phyloP scores from a whole-genome alignment of 352 stramenopile species.

The Phytophthora multivora region DNA sequence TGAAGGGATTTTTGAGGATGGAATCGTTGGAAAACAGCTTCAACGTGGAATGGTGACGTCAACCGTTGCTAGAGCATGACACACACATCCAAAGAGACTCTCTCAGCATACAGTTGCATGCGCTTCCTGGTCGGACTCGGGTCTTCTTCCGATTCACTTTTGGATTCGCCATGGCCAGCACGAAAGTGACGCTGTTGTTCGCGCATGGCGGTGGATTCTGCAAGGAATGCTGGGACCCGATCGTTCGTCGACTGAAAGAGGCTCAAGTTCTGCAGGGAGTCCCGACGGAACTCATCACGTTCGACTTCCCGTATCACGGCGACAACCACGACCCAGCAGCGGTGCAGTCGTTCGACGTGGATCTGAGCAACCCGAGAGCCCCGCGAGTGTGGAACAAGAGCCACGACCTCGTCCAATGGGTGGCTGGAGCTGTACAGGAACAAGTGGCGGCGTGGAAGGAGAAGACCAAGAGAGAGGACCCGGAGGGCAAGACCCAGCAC shows the following conservation, averaged over 20 bases:
- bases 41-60: conserved; percentile 32
- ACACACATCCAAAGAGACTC: not conserved
- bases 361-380: conserved; percentile 31
- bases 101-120: conserved; percentile 17
- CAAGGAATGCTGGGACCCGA: conserved; percentile 55
- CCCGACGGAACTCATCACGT: conserved; percentile 36
- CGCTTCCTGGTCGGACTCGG: not conserved
- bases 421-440: conserved; percentile 24
- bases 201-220: conserved; percentile 49
- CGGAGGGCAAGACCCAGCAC: conserved; percentile 8
- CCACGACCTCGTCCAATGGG: conserved; percentile 31
- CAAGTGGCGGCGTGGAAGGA: conserved; percentile 36
- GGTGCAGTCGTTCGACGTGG: conserved; percentile 25
- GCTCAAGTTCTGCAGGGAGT: conserved; percentile 30
- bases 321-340: conserved; percentile 28
- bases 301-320: conserved; percentile 54
- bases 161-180: conserved; percentile 15
- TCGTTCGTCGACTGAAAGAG: conserved; percentile 35
- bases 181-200: conserved; percentile 50
- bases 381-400: conserved; percentile 33
- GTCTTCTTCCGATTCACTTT: conserved; percentile 1
- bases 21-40: conserved; percentile 6
- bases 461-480: conserved; percentile 16
- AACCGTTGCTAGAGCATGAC: conserved; percentile 17
- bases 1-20: not conserved